These are phyloP conservation scores for Alternaria sp. DNA, from an alignment of 2,329 filamentous ascomycete genomes.

Conservation along the genomic window DNA sequence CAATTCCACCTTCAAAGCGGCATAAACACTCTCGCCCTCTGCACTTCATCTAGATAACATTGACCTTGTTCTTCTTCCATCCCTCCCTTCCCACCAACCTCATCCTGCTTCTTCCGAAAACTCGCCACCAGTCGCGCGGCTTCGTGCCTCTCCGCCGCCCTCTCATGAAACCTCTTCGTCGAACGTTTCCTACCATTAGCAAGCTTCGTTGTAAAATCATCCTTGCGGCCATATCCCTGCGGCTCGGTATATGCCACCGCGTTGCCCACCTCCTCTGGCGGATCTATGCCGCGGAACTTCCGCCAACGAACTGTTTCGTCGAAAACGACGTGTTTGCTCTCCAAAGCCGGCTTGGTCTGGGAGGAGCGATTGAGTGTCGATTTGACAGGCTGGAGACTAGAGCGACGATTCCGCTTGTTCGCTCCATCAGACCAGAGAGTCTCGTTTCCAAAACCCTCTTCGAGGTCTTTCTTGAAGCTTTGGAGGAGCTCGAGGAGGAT, in stretches of 20 bases:
- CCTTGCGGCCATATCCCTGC: background rate
- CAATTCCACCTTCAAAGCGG: background rate
- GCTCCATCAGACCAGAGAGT: background rate
- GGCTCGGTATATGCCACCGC: background rate
- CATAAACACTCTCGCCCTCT: background rate
- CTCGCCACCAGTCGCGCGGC: too few relatives aligned
- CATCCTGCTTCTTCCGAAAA: background rate
- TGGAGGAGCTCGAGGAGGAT: background rate
- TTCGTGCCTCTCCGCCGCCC: background rate
- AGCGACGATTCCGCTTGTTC: background rate
- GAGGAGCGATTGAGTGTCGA: background rate
- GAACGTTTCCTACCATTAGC: background rate
- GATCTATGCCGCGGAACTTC: background rate
- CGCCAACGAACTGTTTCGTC: background rate
- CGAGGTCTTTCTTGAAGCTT: background rate
- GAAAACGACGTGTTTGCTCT: background rate
- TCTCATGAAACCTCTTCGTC: background rate
- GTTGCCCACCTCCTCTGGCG: background rate
- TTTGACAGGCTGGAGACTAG: background rate
- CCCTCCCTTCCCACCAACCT: background rate
- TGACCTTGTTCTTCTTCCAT: background rate
- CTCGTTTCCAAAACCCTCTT: background rate
- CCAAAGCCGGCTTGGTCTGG: background rate
- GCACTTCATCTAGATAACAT: background rate
- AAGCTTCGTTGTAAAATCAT: background rate